phyloP scores from a whole-genome alignment of 495 filamentous ascomycete species.

The Neurospora sp. region DNA sequence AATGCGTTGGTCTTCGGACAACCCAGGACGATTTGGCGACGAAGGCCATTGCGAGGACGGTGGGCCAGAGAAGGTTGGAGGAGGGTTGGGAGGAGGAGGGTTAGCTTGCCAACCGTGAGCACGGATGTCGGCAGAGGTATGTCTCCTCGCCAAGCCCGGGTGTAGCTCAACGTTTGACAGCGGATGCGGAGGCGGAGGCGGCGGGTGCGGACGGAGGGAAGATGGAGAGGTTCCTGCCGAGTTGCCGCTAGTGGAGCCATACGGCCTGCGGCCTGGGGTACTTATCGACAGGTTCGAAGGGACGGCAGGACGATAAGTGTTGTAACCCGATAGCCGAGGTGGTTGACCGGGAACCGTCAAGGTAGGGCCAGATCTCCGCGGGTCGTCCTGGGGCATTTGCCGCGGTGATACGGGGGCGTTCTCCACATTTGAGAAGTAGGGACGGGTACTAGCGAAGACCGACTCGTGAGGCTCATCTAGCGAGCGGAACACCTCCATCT shows the following conservation, averaged over 20 bases:
- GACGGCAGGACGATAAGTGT: slow-evolving; percentile 63
- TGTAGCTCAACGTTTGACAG: slow-evolving; percentile 66
- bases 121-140: slow-evolving; percentile 94
- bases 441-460: slow-evolving; percentile 62
- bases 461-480: slow-evolving; percentile 69
- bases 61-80: slow-evolving; percentile 56
- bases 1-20: slow-evolving; percentile 66
- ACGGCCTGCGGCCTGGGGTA: slow-evolving; percentile 52
- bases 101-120: slow-evolving; percentile 74
- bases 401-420: slow-evolving; percentile 85
- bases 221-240: slow-evolving; percentile 61
- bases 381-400: slow-evolving; percentile 78
- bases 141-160: slow-evolving; percentile 67
- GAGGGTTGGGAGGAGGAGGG: slow-evolving; percentile 36
- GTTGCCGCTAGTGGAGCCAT: slow-evolving; percentile 61
- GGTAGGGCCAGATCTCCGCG: slow-evolving; percentile 49
- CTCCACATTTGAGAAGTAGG: slow-evolving; percentile 68
- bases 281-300: slow-evolving; percentile 68
- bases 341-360: slow-evolving; percentile 35
- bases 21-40: slow-evolving; percentile 58
- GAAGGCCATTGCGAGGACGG: slow-evolving; percentile 76
- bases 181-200: slow-evolving; percentile 64
- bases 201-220: slow-evolving; percentile 59
- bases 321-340: slow-evolving; percentile 4
- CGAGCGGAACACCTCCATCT: slow-evolving; percentile 59